Conservation (phyloP, 2,329 filamentous ascomycete species). For the Colletotrichum sp. region DNA sequence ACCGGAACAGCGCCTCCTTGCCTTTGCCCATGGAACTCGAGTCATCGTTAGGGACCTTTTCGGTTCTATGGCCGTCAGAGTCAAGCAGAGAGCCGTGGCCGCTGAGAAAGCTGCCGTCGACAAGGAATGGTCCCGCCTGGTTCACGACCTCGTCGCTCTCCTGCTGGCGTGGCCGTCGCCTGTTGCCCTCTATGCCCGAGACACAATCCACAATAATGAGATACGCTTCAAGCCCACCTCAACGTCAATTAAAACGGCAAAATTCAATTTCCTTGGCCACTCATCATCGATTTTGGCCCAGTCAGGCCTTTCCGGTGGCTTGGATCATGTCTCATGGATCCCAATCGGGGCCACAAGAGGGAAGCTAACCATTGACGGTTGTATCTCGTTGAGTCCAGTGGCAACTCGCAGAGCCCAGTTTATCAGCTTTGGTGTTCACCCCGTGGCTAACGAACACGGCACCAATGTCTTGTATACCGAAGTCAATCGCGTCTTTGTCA, state of each 20-base stretch:
- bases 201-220: slow-evolving; percentile 44
- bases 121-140: slow-evolving; percentile 70
- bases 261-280: not conserved
- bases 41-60: slow-evolving; percentile 83
- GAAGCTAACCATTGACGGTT: slow-evolving; percentile 68
- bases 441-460: slow-evolving; percentile 60
- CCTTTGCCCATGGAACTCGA: slow-evolving; percentile 72
- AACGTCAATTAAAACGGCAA: not conserved
- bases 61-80: slow-evolving; percentile 87
- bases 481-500: slow-evolving; percentile 77
- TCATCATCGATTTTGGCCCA: slow-evolving; percentile 63
- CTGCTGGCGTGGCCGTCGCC: slow-evolving; percentile 71
- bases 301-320: slow-evolving; percentile 63
- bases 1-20: slow-evolving; percentile 59
- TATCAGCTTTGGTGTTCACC: slow-evolving; percentile 76
- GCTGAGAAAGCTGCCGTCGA: slow-evolving; percentile 55
- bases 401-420: slow-evolving; percentile 80
- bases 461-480: slow-evolving; percentile 76
- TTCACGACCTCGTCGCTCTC: slow-evolving; percentile 63
- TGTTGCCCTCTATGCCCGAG: slow-evolving; percentile 64
- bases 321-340: slow-evolving; percentile 68
- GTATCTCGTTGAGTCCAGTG: slow-evolving; percentile 72
- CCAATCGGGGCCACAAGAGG: slow-evolving; percentile 70
- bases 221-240: slow-evolving; percentile 36
- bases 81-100: slow-evolving; percentile 74